Evolutionary conservation across 2,329 filamentous ascomycete genomes (phyloP), one percentile per base, ranked within the genome.

Genomic region (Salinomyces thailandicus): DNA sequence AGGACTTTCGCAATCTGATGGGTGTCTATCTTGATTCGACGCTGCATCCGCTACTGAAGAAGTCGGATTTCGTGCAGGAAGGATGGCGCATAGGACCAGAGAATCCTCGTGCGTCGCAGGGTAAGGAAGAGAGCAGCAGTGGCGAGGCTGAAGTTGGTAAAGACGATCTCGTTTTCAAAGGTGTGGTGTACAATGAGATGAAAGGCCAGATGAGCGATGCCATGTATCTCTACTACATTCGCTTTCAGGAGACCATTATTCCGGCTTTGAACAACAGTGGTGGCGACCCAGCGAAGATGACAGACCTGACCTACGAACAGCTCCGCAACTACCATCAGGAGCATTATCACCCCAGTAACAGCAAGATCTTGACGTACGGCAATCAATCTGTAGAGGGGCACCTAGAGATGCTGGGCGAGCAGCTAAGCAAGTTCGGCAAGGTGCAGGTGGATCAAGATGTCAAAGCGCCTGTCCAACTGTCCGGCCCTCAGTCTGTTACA

Each of bases 121-220:
- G n/a, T n/a, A 8, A 26, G 22, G 61, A 57, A 16, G 53, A 59
- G 46, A 46, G 66, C 38, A 24, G 32, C 5, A n/a, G 22, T 4
- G 22, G n/a, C 9, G 9, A 26, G 4, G 37, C 38, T 26, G 46
- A 64, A 45, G 49, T 64, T 39, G 43, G 62, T 50, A 51, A 64
- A 45, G 42, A 69, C 60, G 75, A 77, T 58, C 64, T 93, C 27
- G 84, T 94, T 1, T 96, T 96, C 71, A 96, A 96, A 65, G 89
- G 89, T 17, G 91, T 96, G 1, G 89, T 96, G 1, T 96, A 96
- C 66, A 98, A 98, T 54, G 91, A 98, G 66, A 98, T 98, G 91
- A 98, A 98, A 64, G 91, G 91, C 0, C 87, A 95, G 57, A 93
- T 96, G 79, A 96, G 91, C 2, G 91, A 98, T 59, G 86, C 89